Evolutionary conservation across 768 basidiomycete species (phyloP).

Genomic region (Chiua virens): DNA sequence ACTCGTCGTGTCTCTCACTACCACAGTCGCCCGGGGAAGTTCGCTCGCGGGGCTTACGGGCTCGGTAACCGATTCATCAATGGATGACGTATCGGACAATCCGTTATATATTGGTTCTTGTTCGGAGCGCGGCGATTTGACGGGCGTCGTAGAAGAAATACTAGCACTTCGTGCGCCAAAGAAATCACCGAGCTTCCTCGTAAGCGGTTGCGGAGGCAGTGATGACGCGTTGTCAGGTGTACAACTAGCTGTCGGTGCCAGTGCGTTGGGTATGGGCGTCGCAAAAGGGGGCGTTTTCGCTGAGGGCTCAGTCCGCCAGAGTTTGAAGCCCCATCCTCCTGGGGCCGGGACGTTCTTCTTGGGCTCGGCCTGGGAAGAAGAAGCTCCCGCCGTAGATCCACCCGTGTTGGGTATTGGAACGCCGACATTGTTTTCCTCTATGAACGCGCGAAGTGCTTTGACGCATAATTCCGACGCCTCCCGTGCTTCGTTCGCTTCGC

Average conservation of each 20-base stretch:
- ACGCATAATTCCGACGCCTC: slow-evolving; percentile 88
- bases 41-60: slow-evolving; percentile 34
- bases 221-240: slow-evolving; percentile 22
- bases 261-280: slow-evolving; percentile 28
- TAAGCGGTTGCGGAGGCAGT: slow-evolving; percentile 45
- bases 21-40: slow-evolving; percentile 22
- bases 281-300: slow-evolving; percentile 28
- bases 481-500: slow-evolving; percentile 77
- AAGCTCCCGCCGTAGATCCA: slow-evolving; percentile 14
- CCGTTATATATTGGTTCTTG: slow-evolving; percentile 26
- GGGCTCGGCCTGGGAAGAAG: slow-evolving; percentile 31
- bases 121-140: slow-evolving; percentile 24
- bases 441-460: slow-evolving; percentile 79
- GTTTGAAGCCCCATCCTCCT: slow-evolving; percentile 67
- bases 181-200: slow-evolving; percentile 69
- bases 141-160: slow-evolving; percentile 44
- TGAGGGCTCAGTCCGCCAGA: slow-evolving; percentile 54
- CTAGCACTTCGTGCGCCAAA: slow-evolving; percentile 56
- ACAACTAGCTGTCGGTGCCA: slow-evolving; percentile 1
- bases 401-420: slow-evolving; percentile 14
- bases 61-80: slow-evolving; percentile 37
- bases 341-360: slow-evolving; percentile 30
- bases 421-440: slow-evolving; percentile 71
- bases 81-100: slow-evolving; percentile 36
- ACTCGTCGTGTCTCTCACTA: slow-evolving; percentile 32